Conservation (phyloP, 2,329 filamentous ascomycete genomes). For the Salinomyces thailandicus region DNA sequence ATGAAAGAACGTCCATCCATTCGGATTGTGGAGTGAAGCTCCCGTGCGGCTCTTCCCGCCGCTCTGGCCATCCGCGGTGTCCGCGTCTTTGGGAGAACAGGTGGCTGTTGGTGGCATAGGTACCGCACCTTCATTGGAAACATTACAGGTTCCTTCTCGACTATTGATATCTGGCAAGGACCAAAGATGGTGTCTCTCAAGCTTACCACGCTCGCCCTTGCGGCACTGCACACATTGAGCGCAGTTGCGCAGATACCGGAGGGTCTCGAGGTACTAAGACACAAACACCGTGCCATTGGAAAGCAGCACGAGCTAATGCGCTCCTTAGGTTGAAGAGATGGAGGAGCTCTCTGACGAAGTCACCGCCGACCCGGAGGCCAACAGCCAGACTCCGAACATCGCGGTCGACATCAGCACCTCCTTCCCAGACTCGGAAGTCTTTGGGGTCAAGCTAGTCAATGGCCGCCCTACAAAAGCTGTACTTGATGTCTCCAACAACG, state of each 20-base stretch:
- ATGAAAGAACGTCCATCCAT: too few relatives aligned
- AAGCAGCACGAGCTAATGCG: constrained; percentile 8
- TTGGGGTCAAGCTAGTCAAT: constrained; percentile 93
- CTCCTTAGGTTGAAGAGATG: constrained; percentile 13
- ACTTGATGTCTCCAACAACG: constrained; percentile 74
- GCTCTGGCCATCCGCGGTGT: too few relatives aligned
- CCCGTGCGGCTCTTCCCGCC: too few relatives aligned
- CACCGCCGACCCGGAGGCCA: constrained; percentile 9
- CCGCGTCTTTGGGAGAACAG: not conserved
- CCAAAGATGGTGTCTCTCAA: constrained; percentile 59
- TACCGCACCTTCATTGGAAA: too few relatives aligned
- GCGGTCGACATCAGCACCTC: constrained; percentile 46
- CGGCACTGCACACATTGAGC: constrained; percentile 58
- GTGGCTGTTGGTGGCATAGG: not conserved
- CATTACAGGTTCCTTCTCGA: not conserved
- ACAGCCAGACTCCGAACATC: constrained; percentile 47
- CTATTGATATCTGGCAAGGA: constrained; percentile 11
- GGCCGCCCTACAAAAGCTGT: constrained; percentile 74
- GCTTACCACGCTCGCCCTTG: constrained; percentile 59
- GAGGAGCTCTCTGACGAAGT: constrained; percentile 7
- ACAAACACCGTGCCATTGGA: constrained; percentile 6
- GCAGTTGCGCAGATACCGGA: constrained; percentile 46
- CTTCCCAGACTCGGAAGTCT: constrained; percentile 64
- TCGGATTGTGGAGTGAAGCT: too few relatives aligned
- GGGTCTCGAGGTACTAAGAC: constrained; percentile 20